A percentile compares a stretch with the other conserved stretches of the same genome.
These are phyloP conservation scores for Chlamydomonas reinhardtii DNA, from an alignment of 163 green algal genomes.

Conservation along the genomic window DNA sequence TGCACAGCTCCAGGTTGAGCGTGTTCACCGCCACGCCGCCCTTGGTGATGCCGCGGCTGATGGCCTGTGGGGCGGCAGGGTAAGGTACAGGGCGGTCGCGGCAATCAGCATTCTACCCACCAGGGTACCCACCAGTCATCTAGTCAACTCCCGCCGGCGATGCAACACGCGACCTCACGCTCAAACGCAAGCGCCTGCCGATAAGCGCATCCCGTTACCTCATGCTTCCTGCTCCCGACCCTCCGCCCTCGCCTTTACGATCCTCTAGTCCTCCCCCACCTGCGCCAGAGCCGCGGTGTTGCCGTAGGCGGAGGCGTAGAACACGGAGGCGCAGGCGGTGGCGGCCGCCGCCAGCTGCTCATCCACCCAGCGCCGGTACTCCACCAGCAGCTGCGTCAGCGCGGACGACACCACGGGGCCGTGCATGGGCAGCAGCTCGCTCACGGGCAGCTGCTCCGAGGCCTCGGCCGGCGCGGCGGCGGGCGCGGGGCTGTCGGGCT, in stretches of 20 bases:
- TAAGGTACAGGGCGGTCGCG: too few species aligned
- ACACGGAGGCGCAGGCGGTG: slow-evolving; percentile 79
- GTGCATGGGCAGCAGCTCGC: slow-evolving; percentile 83
- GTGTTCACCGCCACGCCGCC: slow-evolving; percentile 91
- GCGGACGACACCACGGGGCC: slow-evolving; percentile 79
- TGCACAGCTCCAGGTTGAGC: slow-evolving; percentile 89
- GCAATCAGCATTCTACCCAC: too few species aligned
- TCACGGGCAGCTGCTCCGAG: slow-evolving; percentile 47
- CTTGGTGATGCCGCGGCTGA: slow-evolving; percentile 87
- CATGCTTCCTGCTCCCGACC: too few species aligned
- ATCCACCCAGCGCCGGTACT: slow-evolving; percentile 79
- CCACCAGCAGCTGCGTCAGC: slow-evolving; percentile 77
- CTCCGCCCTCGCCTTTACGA: too few species aligned
- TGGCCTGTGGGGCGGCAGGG: slow-evolving; percentile 67
- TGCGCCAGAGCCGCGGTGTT: slow-evolving; percentile 96
- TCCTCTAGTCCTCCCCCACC: slow-evolving; percentile 32
- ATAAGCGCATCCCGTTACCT: too few species aligned
- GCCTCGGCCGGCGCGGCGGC: not conserved
- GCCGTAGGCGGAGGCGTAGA: slow-evolving; percentile 96
- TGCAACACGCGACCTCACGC: too few species aligned
- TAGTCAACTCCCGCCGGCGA: too few species aligned
- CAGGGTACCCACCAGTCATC: too few species aligned
- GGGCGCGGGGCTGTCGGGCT: not conserved
- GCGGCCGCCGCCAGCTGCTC: slow-evolving; percentile 69
- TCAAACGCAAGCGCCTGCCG: too few species aligned